phyloP scores from a whole-genome alignment of 805 yeast species.

The Metschnikowia colocasiae region DNA sequence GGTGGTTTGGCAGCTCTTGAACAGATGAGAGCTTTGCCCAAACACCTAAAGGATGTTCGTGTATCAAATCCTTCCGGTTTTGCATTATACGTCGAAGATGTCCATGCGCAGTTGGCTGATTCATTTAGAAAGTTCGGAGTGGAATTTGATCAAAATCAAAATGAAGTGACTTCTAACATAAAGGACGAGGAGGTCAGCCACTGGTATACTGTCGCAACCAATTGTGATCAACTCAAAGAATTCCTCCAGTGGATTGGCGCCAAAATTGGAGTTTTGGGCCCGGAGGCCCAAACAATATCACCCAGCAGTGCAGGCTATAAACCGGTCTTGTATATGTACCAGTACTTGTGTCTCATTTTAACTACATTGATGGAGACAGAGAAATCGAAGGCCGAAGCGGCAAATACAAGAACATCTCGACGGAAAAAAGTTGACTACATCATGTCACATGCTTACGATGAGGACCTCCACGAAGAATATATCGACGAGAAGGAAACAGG shows the following conservation, averaged over 20 bases:
- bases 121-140: constrained; percentile 29
- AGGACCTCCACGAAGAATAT: constrained; percentile 8
- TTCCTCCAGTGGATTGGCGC: constrained; percentile 26
- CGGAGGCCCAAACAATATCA: constrained; percentile 11
- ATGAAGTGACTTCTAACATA: constrained; percentile 20
- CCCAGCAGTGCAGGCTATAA: constrained; percentile 23
- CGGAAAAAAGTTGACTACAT: constrained; percentile 16
- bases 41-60: constrained; percentile 8
- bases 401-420: constrained; percentile 11
- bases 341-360: constrained; percentile 26
- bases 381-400: constrained; percentile 7
- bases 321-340: constrained; percentile 27
- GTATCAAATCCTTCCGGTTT: constrained; percentile 26
- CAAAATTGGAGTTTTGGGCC: constrained; percentile 19
- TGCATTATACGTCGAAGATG: constrained; percentile 42
- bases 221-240: constrained; percentile 23
- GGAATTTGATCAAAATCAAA: constrained; percentile 33
- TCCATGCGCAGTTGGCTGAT: constrained; percentile 28
- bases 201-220: constrained; percentile 39
- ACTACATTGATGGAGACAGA: constrained; percentile 24
- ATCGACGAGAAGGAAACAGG: constrained; percentile 12
- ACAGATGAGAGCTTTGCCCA: constrained; percentile 29
- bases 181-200: constrained; percentile 14
- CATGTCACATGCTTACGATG: constrained; percentile 8
- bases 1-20: constrained; percentile 38